These are phyloP conservation scores for Extremus antarcticus DNA, from an alignment of 495 filamentous ascomycete genomes.

Conservation along the genomic window DNA sequence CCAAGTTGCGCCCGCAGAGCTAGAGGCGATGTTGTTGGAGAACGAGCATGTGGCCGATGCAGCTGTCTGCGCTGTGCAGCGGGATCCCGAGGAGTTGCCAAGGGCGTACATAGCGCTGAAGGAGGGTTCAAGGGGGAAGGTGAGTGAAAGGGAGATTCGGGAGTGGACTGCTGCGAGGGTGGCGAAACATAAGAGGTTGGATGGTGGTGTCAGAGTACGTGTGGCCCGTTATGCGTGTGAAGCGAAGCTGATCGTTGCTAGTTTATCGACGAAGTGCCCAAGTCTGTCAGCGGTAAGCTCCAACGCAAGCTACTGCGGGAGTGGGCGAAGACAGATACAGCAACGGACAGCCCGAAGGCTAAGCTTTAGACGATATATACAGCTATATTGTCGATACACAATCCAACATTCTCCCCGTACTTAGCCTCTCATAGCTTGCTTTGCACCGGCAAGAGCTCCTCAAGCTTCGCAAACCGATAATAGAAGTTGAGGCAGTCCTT, in stretches of 20 bases:
- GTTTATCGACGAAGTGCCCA: constrained; percentile 19
- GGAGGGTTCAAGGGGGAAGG: constrained; percentile 16
- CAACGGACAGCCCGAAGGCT: constrained; percentile 7
- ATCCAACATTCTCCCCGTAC: neutral
- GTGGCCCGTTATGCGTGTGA: neutral
- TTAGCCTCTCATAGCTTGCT: constrained; percentile 34
- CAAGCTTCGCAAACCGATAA: constrained; percentile 69
- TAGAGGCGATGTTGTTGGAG: constrained; percentile 37
- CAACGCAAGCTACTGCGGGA: constrained; percentile 31
- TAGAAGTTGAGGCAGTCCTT: constrained; percentile 59
- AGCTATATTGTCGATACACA: too few relatives aligned
- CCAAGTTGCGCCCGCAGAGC: constrained; percentile 37
- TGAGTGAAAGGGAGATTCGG: constrained; percentile 23
- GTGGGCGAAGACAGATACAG: constrained; percentile 30
- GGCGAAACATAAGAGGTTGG: constrained; percentile 30
- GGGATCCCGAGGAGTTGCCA: constrained; percentile 32
- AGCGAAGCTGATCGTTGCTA: neutral
- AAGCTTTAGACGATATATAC: constrained; percentile 7
- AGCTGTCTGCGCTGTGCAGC: constrained; percentile 32
- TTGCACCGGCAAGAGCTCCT: constrained; percentile 42
- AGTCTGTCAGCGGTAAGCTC: constrained; percentile 36
- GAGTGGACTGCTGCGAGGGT: constrained; percentile 26
- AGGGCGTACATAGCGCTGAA: constrained; percentile 28
- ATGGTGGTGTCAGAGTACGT: constrained; percentile 25
- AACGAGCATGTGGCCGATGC: constrained; percentile 35